These are phyloP conservation scores for Beauveria sp. DNA, from an alignment of 2,329 filamentous ascomycete species.

Conservation along the genomic window DNA sequence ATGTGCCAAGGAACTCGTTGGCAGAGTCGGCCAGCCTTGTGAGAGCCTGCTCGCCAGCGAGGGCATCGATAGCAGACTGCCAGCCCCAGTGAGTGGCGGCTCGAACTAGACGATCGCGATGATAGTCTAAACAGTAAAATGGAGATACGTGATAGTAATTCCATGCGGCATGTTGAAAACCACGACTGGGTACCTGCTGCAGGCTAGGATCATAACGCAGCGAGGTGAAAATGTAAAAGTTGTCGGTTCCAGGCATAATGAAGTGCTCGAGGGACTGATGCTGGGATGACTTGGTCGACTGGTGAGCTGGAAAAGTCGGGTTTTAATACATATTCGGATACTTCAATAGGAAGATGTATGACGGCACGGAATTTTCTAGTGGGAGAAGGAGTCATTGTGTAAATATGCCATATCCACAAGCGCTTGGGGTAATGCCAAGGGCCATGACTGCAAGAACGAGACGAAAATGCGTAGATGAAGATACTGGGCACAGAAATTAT, in stretches of 20 bases:
- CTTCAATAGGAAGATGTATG: background rate
- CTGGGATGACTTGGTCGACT: background rate
- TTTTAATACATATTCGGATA: background rate
- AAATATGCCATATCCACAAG: background rate
- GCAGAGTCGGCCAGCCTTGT: slow-evolving; percentile 25
- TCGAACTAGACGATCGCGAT: slow-evolving; percentile 68
- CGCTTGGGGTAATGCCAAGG: background rate
- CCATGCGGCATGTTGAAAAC: slow-evolving; percentile 38
- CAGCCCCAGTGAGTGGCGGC: slow-evolving; percentile 52
- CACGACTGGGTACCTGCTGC: slow-evolving; percentile 30
- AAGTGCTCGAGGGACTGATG: background rate
- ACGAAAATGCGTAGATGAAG: background rate
- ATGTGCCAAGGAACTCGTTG: slow-evolving; percentile 28
- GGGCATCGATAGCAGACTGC: slow-evolving; percentile 34
- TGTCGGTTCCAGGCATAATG: slow-evolving; percentile 25
- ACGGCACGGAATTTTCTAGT: background rate
- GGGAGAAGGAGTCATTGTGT: background rate
- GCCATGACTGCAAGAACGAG: background rate
- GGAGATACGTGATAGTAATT: slow-evolving; percentile 48
- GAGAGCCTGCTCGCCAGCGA: slow-evolving; percentile 41
- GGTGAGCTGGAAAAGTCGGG: too few species aligned
- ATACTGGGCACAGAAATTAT: too few species aligned
- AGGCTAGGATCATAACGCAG: slow-evolving; percentile 63
- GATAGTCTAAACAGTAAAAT: slow-evolving; percentile 73
- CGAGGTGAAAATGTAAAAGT: slow-evolving; percentile 61